phyloP scores from a whole-genome alignment of 2,329 filamentous ascomycete genomes.

The Chaetomiaceae sp. region DNA sequence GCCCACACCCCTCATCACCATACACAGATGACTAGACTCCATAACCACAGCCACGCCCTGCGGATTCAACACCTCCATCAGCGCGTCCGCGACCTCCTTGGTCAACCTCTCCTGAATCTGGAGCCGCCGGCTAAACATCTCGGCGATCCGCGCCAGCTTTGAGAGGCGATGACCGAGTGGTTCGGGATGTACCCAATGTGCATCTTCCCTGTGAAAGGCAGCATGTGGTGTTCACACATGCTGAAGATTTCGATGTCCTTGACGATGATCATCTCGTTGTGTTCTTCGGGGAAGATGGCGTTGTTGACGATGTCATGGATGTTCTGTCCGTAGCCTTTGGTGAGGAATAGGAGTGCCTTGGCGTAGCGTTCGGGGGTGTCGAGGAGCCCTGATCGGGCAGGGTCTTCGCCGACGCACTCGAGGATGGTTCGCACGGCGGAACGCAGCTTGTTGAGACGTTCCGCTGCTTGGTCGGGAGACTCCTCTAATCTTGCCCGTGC shows the following conservation, averaged over 20 bases:
- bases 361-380: conserved; percentile 80
- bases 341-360: conserved; percentile 92
- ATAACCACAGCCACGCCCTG: conserved; percentile 96
- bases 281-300: conserved; percentile 92
- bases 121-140: conserved; percentile 90
- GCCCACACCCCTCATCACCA: conserved; percentile 98
- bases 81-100: conserved; percentile 88
- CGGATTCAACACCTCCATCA: conserved; percentile 88
- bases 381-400: conserved; percentile 58
- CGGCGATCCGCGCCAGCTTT: conserved; percentile 90
- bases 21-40: conserved; percentile 93
- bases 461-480: conserved; percentile 29
- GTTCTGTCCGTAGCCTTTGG: conserved; percentile 94
- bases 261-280: conserved; percentile 95
- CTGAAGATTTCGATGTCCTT: conserved; percentile 96
- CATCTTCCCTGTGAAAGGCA: conserved; percentile 98
- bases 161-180: conserved; percentile 86
- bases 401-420: conserved; percentile 65
- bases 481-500: conserved; percentile 1
- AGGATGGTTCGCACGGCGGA: conserved; percentile 61
- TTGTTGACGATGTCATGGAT: conserved; percentile 85
- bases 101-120: conserved; percentile 97
- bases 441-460: conserved; percentile 47
- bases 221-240: conserved; percentile 93
- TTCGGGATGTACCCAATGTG: conserved; percentile 97